phyloP scores from a whole-genome alignment of 805 yeast genomes.

The Metschnikowia orientalis region DNA sequence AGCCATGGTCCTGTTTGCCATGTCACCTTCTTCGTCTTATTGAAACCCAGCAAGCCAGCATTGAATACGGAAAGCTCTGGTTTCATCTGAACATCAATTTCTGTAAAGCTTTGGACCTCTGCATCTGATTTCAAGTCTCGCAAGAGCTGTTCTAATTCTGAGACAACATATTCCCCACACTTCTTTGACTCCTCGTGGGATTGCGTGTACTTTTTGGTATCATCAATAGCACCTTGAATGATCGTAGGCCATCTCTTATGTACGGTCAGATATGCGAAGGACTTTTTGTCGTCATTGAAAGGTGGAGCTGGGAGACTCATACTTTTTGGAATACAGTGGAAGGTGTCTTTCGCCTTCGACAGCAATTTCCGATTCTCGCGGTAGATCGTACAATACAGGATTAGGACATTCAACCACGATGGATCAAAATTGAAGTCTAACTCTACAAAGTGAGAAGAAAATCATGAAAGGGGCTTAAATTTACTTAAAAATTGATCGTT shows the following conservation, averaged over 20 bases:
- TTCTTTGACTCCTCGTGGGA: slow-evolving; percentile 18
- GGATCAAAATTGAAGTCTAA: too few relatives aligned
- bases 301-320: slow-evolving; percentile 51
- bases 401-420: too few relatives aligned
- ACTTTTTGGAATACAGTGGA: neutral
- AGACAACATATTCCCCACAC: slow-evolving; percentile 48
- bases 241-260: slow-evolving; percentile 85
- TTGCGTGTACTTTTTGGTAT: slow-evolving; percentile 36
- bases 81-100: slow-evolving; percentile 38
- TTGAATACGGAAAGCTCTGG: slow-evolving; percentile 56
- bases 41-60: slow-evolving; percentile 39
- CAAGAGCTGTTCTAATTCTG: slow-evolving; percentile 41
- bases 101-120: slow-evolving; percentile 26
- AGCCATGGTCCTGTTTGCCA: slow-evolving; percentile 94
- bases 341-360: too few relatives aligned
- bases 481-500: too few relatives aligned
- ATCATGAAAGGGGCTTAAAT: too few relatives aligned
- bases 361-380: too few relatives aligned
- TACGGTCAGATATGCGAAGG: slow-evolving; percentile 82
- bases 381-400: too few relatives aligned
- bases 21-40: slow-evolving; percentile 31
- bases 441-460: too few relatives aligned
- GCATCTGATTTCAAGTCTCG: slow-evolving; percentile 39
- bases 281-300: slow-evolving; percentile 61
- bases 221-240: slow-evolving; percentile 61